Evolutionary conservation across 2,329 filamentous ascomycete species (phyloP), one percentile per base, ranked within the genome.

Genomic region (Pseudogymnoascus sp.): DNA sequence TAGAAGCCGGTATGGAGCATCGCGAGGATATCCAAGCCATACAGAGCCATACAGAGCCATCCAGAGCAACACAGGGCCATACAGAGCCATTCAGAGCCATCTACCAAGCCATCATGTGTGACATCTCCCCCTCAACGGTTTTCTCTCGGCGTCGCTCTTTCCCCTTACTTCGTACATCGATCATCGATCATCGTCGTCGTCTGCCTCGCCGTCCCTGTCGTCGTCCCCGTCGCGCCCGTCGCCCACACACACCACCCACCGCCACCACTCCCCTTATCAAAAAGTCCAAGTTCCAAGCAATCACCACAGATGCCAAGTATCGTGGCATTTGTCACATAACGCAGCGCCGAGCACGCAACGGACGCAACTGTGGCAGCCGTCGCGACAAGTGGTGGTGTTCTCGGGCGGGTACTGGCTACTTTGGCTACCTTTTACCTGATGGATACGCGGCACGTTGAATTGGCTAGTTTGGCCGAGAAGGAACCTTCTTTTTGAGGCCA

Each of bases 341-440:
- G 83, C 68, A 85, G 85, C 69, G 82, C 83, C 69, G 83, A 86
- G 74, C 85, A 86, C 70, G 79, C 82, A 42, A 85, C 83, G n/a
- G n/a, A n/a, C n/a, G n/a, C n/a, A n/a, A n/a, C n/a, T 39, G 83
- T 85, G 78, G 85, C 83, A 28, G 23, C 14, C 14, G 42, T 49
- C 6, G 42, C 23, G 23, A 49, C 42, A 49, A 49, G 42, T 49
- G 42, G 23, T 49, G 23, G 23, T 49, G 42, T 49, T 49, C 42
- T 28, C 42, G 12, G 3, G 23, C 42, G 42, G 42, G 42, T 49
- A 49, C 12, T 49, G 42, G 42, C 23, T 49, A 49, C 42, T 49
- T 49, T 49, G 42, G 23, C 23, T 28, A 3, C 12, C n/a, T 9
- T 28, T 49, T 49, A 49, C 23, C 42, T 49, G 42, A 49, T 49